Evolutionary conservation across 148 eudicot genomes (phyloP).

Genomic region (Camellia sinensis): DNA sequence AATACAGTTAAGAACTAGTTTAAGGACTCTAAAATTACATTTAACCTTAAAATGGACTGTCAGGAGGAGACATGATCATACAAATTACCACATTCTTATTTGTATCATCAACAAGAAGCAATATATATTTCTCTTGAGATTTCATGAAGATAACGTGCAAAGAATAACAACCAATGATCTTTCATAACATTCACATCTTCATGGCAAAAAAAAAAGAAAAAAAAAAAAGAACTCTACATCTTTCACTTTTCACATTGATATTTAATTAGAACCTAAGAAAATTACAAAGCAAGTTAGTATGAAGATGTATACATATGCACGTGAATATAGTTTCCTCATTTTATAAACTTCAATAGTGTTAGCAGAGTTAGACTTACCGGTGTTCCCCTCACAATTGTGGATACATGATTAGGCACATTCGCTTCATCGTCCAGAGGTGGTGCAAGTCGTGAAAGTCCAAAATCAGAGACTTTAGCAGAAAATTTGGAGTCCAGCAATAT

Average conservation of each 20-base stretch:
- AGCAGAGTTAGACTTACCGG: conserved; percentile 49
- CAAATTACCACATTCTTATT: too few species aligned
- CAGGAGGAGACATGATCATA: too few species aligned
- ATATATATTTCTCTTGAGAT: too few species aligned
- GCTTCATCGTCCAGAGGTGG: conserved; percentile 71
- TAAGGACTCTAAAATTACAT: too few species aligned
- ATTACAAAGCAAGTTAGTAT: not conserved
- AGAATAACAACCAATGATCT: too few species aligned
- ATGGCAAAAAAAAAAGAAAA: too few species aligned
- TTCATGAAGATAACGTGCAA: too few species aligned
- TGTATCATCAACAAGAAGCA: too few species aligned
- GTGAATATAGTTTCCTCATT: not conserved
- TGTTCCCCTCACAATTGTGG: conserved; percentile 90
- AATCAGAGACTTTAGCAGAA: conserved; percentile 90
- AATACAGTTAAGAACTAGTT: too few species aligned
- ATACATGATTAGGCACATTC: conserved; percentile 48
- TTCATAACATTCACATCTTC: too few species aligned
- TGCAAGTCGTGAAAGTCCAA: conserved; percentile 86
- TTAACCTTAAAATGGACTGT: too few species aligned
- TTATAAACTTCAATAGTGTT: not conserved
- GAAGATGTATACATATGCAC: not conserved
- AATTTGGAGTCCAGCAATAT: conserved; percentile 65
- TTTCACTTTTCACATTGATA: not conserved
- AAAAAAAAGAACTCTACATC: too few species aligned
- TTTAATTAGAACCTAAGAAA: not conserved